Evolutionary conservation across 2,329 filamentous ascomycete species (phyloP), one percentile per base, ranked within the genome.

Genomic region (Shiraia sp.): DNA sequence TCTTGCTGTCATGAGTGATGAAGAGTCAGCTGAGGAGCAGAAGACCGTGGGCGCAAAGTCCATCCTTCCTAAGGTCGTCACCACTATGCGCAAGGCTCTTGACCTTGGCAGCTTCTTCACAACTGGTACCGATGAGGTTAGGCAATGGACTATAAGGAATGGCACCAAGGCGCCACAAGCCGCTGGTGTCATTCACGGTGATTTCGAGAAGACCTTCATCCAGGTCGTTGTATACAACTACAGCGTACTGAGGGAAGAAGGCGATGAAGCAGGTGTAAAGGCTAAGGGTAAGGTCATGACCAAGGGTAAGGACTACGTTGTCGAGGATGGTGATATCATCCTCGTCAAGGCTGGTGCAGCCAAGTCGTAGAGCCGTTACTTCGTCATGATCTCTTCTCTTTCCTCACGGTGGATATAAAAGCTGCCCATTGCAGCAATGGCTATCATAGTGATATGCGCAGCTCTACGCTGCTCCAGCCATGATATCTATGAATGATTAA

Each of bases 191-290:
- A 99, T 99, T 58, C 93, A 99, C 75, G 89, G 86, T 56, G 93
- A 99, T 70, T 97, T 99, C 57, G 93, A 99, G 74, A 99, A 99
- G 85, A 99, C 95, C 0, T 99, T 99, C 70, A 99, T 99, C 62
- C 95, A 99, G 75, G 87, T 80, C 51, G 81, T 99, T 52, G 90
- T 96, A 22, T 97, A 95, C 77, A 97, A 96, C 77, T 99, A 83
- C 74, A 78, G 69, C 17, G 75, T 80, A 2, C 76, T 99, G 39
- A 90, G 86, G 75, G 93, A 97, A 73, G 77, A 88, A 34, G 92
- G 92, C 37, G 90, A 95, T 53, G 93, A 99, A 77, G 78, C 83
- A 16, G 82, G 87, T 56, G 88, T 96, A 56, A 95, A 91, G 79
- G 82, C 92, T 17, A 92, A 92, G 73, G 93, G 93, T 63, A 99